phyloP scores from a whole-genome alignment of 2,329 filamentous ascomycete species.

The Phyllosticta ampelicida region DNA sequence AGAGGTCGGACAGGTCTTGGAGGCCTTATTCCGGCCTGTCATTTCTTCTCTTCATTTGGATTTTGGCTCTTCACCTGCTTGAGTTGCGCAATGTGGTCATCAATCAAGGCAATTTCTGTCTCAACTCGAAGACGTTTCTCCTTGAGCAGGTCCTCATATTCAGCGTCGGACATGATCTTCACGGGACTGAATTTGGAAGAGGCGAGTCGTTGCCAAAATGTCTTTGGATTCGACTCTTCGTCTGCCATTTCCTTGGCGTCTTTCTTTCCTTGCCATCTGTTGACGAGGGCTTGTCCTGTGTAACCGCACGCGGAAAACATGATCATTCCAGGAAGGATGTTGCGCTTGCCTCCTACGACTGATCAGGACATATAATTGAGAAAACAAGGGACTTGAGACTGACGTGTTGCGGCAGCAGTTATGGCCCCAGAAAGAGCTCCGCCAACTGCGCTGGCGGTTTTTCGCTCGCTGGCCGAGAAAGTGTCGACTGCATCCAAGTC shows the following conservation, averaged over 20 bases:
- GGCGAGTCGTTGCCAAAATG: conserved; percentile 34
- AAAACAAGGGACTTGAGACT: neutral
- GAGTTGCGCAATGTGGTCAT: conserved; percentile 58
- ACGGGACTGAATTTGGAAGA: conserved; percentile 63
- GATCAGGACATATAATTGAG: neutral
- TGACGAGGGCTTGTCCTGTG: conserved; percentile 46
- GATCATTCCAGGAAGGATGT: conserved; percentile 44
- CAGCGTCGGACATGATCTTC: conserved; percentile 56
- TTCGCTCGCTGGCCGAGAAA: conserved; percentile 42
- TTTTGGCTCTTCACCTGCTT: conserved; percentile 17
- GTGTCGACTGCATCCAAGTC: neutral
- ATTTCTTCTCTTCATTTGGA: neutral
- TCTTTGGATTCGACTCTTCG: neutral
- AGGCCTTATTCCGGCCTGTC: neutral
- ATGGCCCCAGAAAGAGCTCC: conserved; percentile 53
- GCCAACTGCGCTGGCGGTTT: conserved; percentile 57
- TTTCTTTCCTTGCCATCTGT: conserved; percentile 34
- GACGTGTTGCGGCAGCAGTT: conserved; percentile 28
- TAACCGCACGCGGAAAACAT: conserved; percentile 50
- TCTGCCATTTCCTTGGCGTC: neutral
- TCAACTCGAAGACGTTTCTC: conserved; percentile 63
- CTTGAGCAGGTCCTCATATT: conserved; percentile 59
- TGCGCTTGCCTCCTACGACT: conserved; percentile 15
- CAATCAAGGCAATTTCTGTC: conserved; percentile 65
- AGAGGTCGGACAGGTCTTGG: neutral